These are phyloP conservation scores for Cynara cardunculus DNA, from an alignment of 129 eudicot species.

Conservation along the genomic window DNA sequence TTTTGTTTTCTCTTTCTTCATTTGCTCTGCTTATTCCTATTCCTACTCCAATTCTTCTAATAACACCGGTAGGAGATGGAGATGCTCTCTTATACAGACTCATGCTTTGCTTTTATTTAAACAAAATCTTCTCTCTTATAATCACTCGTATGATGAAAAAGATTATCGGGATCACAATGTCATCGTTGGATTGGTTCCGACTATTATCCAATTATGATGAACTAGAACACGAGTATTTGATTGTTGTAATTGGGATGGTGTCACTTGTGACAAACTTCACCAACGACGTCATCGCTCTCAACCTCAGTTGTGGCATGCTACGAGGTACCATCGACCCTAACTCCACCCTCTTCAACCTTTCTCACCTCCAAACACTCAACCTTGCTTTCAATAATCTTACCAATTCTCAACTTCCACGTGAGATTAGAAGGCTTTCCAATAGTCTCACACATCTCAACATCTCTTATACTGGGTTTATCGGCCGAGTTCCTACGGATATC, in stretches of 20 bases:
- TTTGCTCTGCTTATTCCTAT: background rate
- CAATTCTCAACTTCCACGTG: slow-evolving; percentile 1
- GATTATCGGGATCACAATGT: background rate
- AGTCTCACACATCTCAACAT: slow-evolving; percentile 29
- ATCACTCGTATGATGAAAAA: background rate
- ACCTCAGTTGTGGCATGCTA: slow-evolving; percentile 33
- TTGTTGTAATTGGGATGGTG: slow-evolving; percentile 40
- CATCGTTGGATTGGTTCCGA: background rate
- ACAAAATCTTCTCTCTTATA: background rate
- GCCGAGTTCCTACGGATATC: slow-evolving; percentile 8
- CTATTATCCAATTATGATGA: background rate
- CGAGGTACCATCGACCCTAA: slow-evolving; percentile 30
- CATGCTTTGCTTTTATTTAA: background rate
- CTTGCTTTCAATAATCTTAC: slow-evolving; percentile 31
- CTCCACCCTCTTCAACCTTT: slow-evolving; percentile 21
- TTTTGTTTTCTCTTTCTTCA: too few relatives aligned
- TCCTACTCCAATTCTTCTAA: background rate
- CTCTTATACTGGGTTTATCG: background rate
- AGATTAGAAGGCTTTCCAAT: slow-evolving; percentile 6
- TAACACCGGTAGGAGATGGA: background rate
- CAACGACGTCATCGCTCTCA: slow-evolving; percentile 29
- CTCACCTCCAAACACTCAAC: slow-evolving; percentile 23
- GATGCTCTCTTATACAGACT: background rate
- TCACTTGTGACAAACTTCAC: slow-evolving; percentile 16
- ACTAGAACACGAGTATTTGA: slow-evolving; percentile 24